A percentile compares a stretch with the other conserved stretches of the same genome.
These are phyloP conservation scores for Ascocoryne sarcoides DNA, from an alignment of 2,329 filamentous ascomycete species.

Conservation along the genomic window DNA sequence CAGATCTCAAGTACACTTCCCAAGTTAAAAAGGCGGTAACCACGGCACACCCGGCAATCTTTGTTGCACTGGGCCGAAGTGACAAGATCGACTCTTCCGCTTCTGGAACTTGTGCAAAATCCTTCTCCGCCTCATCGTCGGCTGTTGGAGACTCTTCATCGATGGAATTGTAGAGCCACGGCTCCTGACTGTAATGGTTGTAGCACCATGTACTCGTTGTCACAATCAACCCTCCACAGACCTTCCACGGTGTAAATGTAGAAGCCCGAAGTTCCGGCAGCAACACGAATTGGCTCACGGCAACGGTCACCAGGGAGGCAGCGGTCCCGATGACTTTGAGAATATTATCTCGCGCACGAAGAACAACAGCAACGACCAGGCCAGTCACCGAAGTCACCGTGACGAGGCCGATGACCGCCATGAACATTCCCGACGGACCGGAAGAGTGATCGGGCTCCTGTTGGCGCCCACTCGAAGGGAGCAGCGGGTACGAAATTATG, in stretches of 20 bases:
- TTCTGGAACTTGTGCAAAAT: not conserved
- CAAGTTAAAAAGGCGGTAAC: slow-evolving; percentile 6
- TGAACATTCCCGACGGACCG: not conserved
- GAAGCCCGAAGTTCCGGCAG: slow-evolving; percentile 10
- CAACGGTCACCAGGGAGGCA: slow-evolving; percentile 13
- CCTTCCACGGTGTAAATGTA: slow-evolving; percentile 13
- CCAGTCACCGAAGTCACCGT: slow-evolving; percentile 1
- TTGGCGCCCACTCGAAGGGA: not conserved
- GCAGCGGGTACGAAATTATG: not conserved
- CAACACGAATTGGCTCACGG: slow-evolving; percentile 14
- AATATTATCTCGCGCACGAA: slow-evolving; percentile 17
- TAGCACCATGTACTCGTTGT: slow-evolving; percentile 14
- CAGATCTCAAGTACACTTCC: slow-evolving; percentile 8
- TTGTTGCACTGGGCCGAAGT: slow-evolving; percentile 4
- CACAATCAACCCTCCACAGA: slow-evolving; percentile 15
- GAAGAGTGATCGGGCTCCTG: not conserved
- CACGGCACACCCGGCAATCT: slow-evolving; percentile 7
- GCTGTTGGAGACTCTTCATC: not conserved
- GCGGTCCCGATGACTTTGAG: slow-evolving; percentile 17
- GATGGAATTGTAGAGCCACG: slow-evolving; percentile 1
- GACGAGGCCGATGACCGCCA: not conserved
- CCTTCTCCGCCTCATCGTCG: not conserved
- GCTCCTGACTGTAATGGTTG: slow-evolving; percentile 15
- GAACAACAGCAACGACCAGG: slow-evolving; percentile 14
- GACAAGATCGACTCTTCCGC: not conserved